Evolutionary conservation across 805 yeast genomes (phyloP).

Genomic region (Nakazawaea ernobii): DNA sequence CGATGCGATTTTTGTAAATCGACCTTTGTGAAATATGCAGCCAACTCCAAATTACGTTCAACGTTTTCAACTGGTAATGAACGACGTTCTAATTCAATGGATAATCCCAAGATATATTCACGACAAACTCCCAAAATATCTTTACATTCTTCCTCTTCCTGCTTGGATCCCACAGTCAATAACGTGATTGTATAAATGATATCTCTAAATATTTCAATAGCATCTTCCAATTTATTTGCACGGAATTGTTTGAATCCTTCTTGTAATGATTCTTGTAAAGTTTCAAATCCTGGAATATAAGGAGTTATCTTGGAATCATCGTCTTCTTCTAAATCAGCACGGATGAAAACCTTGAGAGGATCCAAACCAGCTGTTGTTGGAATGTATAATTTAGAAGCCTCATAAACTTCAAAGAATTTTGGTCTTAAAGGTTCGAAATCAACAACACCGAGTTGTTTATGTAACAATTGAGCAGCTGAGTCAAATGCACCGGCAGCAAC

Average conservation of each 20-base stretch:
- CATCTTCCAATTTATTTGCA: conserved; percentile 75
- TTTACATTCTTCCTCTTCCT: conserved; percentile 70
- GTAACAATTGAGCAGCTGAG: conserved; percentile 87
- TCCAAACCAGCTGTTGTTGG: conserved; percentile 73
- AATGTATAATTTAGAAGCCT: conserved; percentile 68
- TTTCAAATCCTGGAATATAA: conserved; percentile 65
- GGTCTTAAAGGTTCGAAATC: conserved; percentile 83
- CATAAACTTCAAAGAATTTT: conserved; percentile 80
- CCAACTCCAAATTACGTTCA: conserved; percentile 87
- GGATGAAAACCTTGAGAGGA: conserved; percentile 60
- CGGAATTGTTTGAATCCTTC: conserved; percentile 81
- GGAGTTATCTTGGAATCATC: conserved; percentile 51
- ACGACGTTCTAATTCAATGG: conserved; percentile 89
- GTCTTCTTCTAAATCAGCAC: conserved; percentile 59
- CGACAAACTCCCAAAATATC: conserved; percentile 71
- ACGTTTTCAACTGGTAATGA: conserved; percentile 61
- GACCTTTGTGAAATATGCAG: conserved; percentile 90
- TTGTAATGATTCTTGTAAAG: conserved; percentile 52
- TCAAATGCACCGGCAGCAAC: conserved; percentile 97
- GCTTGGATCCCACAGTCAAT: conserved; percentile 63
- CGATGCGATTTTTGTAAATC: conserved; percentile 79
- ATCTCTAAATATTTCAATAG: conserved; percentile 73
- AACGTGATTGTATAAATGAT: conserved; percentile 73
- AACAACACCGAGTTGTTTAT: conserved; percentile 82
- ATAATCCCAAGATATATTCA: conserved; percentile 87